Evolutionary conservation across 1,139 yeast genomes (phyloP), one percentile per base, ranked within the genome.

Genomic region (Sugiyamaella japonica): DNA sequence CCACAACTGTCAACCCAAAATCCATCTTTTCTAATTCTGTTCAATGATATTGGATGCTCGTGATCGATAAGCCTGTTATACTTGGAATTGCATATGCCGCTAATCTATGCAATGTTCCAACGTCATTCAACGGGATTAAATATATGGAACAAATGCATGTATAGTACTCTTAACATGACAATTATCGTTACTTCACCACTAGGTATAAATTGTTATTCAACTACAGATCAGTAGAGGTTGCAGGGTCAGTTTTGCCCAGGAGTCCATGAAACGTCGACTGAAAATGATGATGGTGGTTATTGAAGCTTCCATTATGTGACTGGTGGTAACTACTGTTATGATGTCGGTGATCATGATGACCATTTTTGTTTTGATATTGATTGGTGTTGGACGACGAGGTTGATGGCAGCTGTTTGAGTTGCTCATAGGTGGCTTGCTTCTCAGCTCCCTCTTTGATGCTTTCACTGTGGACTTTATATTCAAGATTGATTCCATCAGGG

Each of bases 391-490:
- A 23, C n/a, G 20, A 25, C 12, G 51, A 15, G 7, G 45, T 3
- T 28, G 54, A 37, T 34, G 5, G 47, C 29, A 29, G 54, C 12
- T 45, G 43, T 37, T 36, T 32, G 28, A 29, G 25, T 46, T 50
- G 53, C 9, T 55, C 61, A 41, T 53, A 57, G 15, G 45, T 48
- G 16, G 61, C 61, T 48, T 55, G 59, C 34, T 61, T 62, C 51
- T 59, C 63, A 9, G 58, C 62, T 5, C 63, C 64, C 36, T 65
- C 69, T 56, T 68, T 66, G 43, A 69, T 58, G 49, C 69, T 64
- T 31, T 66, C 70, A 9, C 66, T 56, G 56, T 69, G 72, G 12
- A 67, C 65, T 57, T 68, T 68, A 59, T 69, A 69, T 50, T 63
- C 68, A 39, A 64, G 54, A 34, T 37, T 47, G n/a, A 56, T 55